Percentiles rank a stretch among this genome's conserved stretches.
phyloP scores from a whole-genome alignment of 1,284 basidiomycete species.

The Heterobasidion parviporum region DNA sequence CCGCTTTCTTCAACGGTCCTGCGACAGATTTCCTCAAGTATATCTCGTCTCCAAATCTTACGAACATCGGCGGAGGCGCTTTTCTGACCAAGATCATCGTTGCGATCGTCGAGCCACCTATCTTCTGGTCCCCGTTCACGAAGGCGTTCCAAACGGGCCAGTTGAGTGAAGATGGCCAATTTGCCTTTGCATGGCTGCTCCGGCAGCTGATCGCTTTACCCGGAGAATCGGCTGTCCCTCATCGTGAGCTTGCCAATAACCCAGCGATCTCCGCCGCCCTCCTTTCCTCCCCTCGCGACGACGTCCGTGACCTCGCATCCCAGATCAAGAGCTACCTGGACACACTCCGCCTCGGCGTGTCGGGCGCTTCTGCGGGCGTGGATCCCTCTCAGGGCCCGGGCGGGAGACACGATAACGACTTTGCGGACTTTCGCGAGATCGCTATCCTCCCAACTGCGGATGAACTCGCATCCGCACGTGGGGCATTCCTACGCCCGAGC shows the following conservation, averaged over 20 bases:
- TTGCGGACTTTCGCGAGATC: constrained; percentile 46
- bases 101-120: constrained; percentile 40
- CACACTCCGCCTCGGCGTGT: constrained; percentile 15
- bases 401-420: constrained; percentile 62
- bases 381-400: constrained; percentile 31
- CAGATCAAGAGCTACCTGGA: constrained; percentile 36
- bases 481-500: constrained; percentile 38
- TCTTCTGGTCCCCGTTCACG: constrained; percentile 42
- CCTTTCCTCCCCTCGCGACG: constrained; percentile 23
- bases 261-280: constrained; percentile 24
- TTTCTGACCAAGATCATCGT: constrained; percentile 32
- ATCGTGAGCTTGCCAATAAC: constrained; percentile 31
- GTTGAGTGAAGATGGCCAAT: constrained; percentile 27
- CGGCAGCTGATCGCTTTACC: constrained; percentile 36
- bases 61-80: constrained; percentile 31
- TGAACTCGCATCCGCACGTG: constrained; percentile 37
- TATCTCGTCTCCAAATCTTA: constrained; percentile 29
- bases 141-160: constrained; percentile 28
- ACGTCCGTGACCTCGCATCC: constrained; percentile 25
- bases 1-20: constrained; percentile 36
- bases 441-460: constrained; percentile 52
- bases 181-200: constrained; percentile 44
- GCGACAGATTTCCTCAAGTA: constrained; percentile 31
- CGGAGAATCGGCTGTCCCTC: constrained; percentile 23
- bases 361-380: constrained; percentile 12